These are phyloP conservation scores for Aspergillus transmontanensis DNA, from an alignment of 2,329 filamentous ascomycete species.

Conservation along the genomic window DNA sequence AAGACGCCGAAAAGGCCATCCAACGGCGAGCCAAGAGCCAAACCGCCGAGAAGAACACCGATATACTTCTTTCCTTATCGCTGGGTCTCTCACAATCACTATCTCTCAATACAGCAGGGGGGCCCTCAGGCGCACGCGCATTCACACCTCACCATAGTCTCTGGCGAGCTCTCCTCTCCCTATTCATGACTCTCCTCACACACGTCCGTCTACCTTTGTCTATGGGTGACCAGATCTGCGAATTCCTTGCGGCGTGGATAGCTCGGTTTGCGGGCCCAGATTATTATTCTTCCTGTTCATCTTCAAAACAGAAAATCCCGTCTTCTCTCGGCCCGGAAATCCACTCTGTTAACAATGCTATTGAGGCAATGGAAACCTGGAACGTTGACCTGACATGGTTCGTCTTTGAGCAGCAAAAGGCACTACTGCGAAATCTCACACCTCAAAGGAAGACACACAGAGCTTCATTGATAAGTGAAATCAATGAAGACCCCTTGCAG, in stretches of 20 bases:
- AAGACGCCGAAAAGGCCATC: constrained; percentile 39
- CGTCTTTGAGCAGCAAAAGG: constrained; percentile 33
- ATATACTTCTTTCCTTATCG: constrained; percentile 11
- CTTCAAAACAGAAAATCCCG: background rate
- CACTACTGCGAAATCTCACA: constrained; percentile 8
- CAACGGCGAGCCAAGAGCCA: constrained; percentile 29
- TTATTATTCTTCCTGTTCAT: constrained; percentile 31
- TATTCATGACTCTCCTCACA: constrained; percentile 44
- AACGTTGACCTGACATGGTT: constrained; percentile 47
- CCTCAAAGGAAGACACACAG: constrained; percentile 31
- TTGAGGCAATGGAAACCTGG: constrained; percentile 45
- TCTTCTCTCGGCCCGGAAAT: constrained; percentile 15
- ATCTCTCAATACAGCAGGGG: constrained; percentile 20
- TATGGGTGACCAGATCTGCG: constrained; percentile 45
- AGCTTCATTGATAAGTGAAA: constrained; percentile 11
- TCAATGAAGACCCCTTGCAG: constrained; percentile 12
- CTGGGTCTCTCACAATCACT: constrained; percentile 26
- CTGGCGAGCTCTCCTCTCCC: constrained; percentile 39
- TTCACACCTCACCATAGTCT: constrained; percentile 44
- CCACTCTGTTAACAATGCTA: constrained; percentile 31
- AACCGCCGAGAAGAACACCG: background rate
- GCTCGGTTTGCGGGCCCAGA: constrained; percentile 35
- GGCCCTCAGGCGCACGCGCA: constrained; percentile 25
- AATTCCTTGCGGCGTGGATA: constrained; percentile 41
- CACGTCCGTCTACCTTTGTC: constrained; percentile 43